Evolutionary conservation across 2,329 filamentous ascomycete genomes (phyloP).

Genomic region (Botrytis galanthina): DNA sequence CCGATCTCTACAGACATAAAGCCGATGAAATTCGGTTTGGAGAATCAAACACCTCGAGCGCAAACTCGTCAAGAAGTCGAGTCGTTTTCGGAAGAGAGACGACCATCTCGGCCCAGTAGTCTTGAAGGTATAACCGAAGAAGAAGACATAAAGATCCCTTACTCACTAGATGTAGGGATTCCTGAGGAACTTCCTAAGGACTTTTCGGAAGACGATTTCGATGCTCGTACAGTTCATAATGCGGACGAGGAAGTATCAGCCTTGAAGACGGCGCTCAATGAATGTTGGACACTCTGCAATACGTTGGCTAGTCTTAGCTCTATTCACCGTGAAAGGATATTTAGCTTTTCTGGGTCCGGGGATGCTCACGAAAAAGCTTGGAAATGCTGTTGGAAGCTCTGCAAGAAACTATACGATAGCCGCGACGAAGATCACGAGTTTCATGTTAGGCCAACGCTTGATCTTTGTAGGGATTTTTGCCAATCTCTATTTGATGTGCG

Average conservation of each 20-base stretch:
- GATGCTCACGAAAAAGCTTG: conserved; percentile 84
- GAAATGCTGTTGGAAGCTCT: conserved; percentile 92
- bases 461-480: conserved; percentile 88
- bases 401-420: conserved; percentile 82
- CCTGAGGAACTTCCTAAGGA: conserved; percentile 45
- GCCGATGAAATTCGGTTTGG: conserved; percentile 61
- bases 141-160: conserved; percentile 22
- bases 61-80: conserved; percentile 78
- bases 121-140: conserved; percentile 64
- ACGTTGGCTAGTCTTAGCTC: conserved; percentile 83
- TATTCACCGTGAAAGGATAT: conserved; percentile 75
- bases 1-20: conserved; percentile 75
- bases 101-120: conserved; percentile 56
- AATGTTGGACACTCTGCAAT: conserved; percentile 94
- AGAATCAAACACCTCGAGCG: conserved; percentile 74
- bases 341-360: conserved; percentile 69
- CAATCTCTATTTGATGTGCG: conserved; percentile 87
- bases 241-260: conserved; percentile 63
- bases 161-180: conserved; percentile 38
- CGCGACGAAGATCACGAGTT: conserved; percentile 67
- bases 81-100: conserved; percentile 49
- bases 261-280: conserved; percentile 72
- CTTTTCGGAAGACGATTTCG: conserved; percentile 46
- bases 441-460: conserved; percentile 71
- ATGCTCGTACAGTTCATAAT: conserved; percentile 42